These are phyloP conservation scores for Podochytrium sp. DNA, from an alignment of 192 early-diverging fungal species.

Conservation along the genomic window DNA sequence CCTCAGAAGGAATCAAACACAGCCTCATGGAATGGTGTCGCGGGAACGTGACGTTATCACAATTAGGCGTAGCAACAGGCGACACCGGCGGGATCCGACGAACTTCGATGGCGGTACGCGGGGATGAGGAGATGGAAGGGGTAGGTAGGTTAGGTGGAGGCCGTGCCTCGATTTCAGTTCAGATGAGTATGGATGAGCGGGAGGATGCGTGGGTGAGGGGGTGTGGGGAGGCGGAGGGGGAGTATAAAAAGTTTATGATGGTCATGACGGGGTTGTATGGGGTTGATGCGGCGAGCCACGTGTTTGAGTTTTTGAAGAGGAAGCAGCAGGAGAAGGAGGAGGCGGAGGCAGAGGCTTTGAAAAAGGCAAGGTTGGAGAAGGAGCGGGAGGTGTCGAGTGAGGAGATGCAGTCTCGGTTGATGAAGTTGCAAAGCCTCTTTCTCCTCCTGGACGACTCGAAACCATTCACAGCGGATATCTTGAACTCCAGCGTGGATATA, in stretches of 20 bases:
- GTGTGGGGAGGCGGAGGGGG: slow-evolving; percentile 32
- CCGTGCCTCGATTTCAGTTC: not conserved
- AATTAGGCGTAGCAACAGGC: slow-evolving; percentile 5
- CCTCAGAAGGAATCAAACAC: slow-evolving; percentile 1
- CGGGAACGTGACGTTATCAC: slow-evolving; percentile 26
- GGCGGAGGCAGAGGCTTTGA: not conserved
- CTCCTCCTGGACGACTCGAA: not conserved
- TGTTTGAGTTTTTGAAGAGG: slow-evolving; percentile 16
- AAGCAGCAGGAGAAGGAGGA: slow-evolving; percentile 11
- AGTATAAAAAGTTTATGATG: slow-evolving; percentile 32
- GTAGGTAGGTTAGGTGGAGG: not conserved
- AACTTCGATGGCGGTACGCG: too few relatives aligned
- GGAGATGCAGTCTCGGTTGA: slow-evolving; percentile 11
- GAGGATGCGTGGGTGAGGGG: slow-evolving; percentile 12
- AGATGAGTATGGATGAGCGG: not conserved
- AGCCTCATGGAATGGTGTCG: slow-evolving; percentile 34
- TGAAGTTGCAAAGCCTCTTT: slow-evolving; percentile 11
- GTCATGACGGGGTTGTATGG: slow-evolving; percentile 34
- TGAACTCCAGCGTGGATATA: not conserved
- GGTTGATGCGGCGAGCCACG: not conserved
- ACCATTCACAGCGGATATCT: not conserved
- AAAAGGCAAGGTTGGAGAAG: not conserved
- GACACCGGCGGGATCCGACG: too few relatives aligned
- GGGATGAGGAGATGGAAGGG: not conserved
- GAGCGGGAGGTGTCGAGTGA: not conserved